Percentiles rank a stretch among this genome's conserved stretches.
Evolutionary conservation across 352 stramenopile genomes (phyloP).

Genomic region (Phytopythium kandeliae): DNA sequence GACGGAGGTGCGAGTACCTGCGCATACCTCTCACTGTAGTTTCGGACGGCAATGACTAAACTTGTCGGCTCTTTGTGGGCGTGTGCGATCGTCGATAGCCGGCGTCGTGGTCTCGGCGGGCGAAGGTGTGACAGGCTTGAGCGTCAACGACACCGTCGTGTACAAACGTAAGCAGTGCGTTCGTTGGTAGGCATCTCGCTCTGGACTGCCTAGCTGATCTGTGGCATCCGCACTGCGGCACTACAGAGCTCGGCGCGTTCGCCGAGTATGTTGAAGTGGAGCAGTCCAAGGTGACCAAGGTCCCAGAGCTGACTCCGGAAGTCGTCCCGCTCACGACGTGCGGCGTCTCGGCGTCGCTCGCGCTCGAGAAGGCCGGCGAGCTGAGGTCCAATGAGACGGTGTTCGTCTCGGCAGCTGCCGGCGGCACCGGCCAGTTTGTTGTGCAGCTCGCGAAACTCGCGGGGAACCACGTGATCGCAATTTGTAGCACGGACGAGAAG

Average conservation of each 20-base stretch:
- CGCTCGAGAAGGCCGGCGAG: constrained; percentile 45
- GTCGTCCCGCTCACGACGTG: constrained; percentile 29
- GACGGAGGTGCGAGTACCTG: constrained; percentile 16
- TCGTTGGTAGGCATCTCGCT: too few relatives aligned
- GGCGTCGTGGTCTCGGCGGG: constrained; percentile 35
- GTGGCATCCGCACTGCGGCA: constrained; percentile 16
- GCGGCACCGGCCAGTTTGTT: constrained; percentile 64
- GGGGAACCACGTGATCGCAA: constrained; percentile 49
- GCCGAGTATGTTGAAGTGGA: constrained; percentile 39
- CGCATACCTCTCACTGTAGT: too few relatives aligned
- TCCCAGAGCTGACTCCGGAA: constrained; percentile 12
- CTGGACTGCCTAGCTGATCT: too few relatives aligned
- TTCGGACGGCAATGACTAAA: not conserved
- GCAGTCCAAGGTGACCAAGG: constrained; percentile 12
- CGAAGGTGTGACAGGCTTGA: constrained; percentile 28
- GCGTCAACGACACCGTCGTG: constrained; percentile 29
- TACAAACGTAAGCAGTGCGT: constrained; percentile 25
- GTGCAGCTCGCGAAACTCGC: constrained; percentile 74
- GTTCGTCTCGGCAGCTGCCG: constrained; percentile 33
- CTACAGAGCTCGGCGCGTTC: constrained; percentile 29
- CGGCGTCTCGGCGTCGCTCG: constrained; percentile 37
- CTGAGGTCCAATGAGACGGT: constrained; percentile 34
- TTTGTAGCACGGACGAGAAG: constrained; percentile 69
- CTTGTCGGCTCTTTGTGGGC: constrained; percentile 17
- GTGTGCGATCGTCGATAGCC: too few relatives aligned